Evolutionary conservation across 164 flowering plant species (phyloP), one percentile per base, ranked within the genome.

Genomic region (Umbilicus rupestris): DNA sequence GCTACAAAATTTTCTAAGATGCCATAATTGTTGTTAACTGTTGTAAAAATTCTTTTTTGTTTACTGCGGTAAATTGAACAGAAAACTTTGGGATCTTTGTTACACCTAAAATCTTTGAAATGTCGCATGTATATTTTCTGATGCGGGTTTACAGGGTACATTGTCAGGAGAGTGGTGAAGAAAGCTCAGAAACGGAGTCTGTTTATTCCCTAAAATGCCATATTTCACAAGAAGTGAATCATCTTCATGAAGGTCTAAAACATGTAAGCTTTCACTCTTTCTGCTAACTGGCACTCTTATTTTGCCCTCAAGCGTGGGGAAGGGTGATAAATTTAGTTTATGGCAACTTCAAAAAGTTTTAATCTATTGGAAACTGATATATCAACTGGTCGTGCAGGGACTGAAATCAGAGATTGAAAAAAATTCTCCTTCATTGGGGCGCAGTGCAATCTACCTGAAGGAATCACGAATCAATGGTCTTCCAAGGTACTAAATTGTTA

Each of bases 131-230:
- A 39, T 7, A 60, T 52, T 65, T 60, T 58, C 28, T 63, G 50
- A 28, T 49, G 14, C 52, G 24, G 59, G 33, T 7, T 59, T 14
- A 65, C 69, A 94, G 99, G 83, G 75, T 88, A 22, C 90, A 88
- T 77, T 94, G 97, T 74, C 84, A 83, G 76, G 99, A 94, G 85
- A 94, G 97, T 78, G 88, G 95, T 68, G 97, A 94, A 83, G 97
- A 94, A 80, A 89, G 93, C 77, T 80, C 90, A 46, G 97, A 91
- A 76, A 63, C 80, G 33, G 99, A 94, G 73, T 85, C 97, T 17
- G 87, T 88, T 35, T 87, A 82, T 79, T 77, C 96, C 19, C 90
- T 94, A 12, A 94, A 94, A 73, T 94, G 99, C 77, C 99, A 91
- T 74, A 94, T 94, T 70, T 89, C 99, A 9, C 96, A 89, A 0